phyloP scores from a whole-genome alignment of 73 alveolate genomes.

The Effrenium voratum region DNA sequence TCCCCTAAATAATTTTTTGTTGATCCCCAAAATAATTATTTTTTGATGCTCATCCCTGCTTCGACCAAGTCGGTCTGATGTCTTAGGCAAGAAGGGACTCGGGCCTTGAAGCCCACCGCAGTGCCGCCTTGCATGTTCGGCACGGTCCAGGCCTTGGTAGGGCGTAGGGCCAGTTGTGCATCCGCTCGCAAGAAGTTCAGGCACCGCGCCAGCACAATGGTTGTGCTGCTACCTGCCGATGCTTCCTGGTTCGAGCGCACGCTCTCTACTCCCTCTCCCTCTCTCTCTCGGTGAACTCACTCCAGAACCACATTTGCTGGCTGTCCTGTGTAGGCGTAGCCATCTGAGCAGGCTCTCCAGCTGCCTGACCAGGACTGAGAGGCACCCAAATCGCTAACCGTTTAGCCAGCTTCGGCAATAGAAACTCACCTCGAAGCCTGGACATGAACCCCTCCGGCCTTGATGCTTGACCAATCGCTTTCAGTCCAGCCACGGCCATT shows the following conservation, averaged over 20 bases:
- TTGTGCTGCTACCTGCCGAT: conserved; percentile 65
- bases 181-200: not conserved
- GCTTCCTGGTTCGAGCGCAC: too few species aligned
- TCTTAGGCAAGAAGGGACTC: too few species aligned
- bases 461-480: conserved; percentile 54
- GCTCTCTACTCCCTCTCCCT: too few species aligned
- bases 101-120: conserved; percentile 84
- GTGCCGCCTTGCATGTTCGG: conserved; percentile 82
- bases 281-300: too few species aligned
- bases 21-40: not conserved
- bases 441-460: not conserved
- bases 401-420: too few species aligned
- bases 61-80: too few species aligned
- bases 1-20: not conserved
- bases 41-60: too few species aligned
- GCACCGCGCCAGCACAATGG: conserved; percentile 17
- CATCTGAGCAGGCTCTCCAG: conserved; percentile 75
- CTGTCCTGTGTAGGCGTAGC: conserved; percentile 75
- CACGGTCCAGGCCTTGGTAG: conserved; percentile 42
- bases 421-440: not conserved
- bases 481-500: conserved; percentile 78
- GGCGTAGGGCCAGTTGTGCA: not conserved
- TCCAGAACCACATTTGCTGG: too few species aligned
- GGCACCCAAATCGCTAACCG: too few species aligned
- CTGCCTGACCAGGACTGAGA: too few species aligned